These are phyloP conservation scores for Eucalyptus tenuipes DNA, from an alignment of 345 rosid species.

Conservation along the genomic window DNA sequence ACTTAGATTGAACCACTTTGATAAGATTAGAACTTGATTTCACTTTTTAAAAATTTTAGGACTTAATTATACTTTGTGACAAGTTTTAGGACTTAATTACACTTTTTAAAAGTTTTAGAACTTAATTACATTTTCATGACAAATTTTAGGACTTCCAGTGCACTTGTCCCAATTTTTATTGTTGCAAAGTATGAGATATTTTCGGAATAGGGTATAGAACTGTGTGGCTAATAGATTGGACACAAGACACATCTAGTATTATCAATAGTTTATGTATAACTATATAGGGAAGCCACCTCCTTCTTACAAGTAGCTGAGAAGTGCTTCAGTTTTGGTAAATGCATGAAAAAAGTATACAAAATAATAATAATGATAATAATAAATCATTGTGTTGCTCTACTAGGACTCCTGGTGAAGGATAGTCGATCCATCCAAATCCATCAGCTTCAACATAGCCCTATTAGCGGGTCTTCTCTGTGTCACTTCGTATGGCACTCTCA, in stretches of 20 bases:
- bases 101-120: no score
- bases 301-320: not conserved
- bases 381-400: not conserved
- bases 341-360: not conserved
- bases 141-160: no score
- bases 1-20: no score
- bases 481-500: slow-evolving; percentile 71
- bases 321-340: not conserved
- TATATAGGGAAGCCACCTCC: not conserved
- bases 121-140: no score
- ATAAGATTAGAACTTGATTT: no score
- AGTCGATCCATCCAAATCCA: slow-evolving; percentile 76
- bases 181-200: not conserved
- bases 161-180: not conserved
- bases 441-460: slow-evolving; percentile 74
- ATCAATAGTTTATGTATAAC: not conserved
- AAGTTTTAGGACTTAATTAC: no score
- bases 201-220: not conserved
- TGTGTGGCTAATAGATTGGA: not conserved
- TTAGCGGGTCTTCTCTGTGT: not conserved
- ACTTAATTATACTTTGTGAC: no score
- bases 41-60: no score
- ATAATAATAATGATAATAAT: no score
- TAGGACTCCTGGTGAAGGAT: slow-evolving; percentile 43
- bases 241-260: not conserved